Base-by-base conservation (phyloP, 352 stramenopile genomes). In the Pythium insidiosum region DNA sequence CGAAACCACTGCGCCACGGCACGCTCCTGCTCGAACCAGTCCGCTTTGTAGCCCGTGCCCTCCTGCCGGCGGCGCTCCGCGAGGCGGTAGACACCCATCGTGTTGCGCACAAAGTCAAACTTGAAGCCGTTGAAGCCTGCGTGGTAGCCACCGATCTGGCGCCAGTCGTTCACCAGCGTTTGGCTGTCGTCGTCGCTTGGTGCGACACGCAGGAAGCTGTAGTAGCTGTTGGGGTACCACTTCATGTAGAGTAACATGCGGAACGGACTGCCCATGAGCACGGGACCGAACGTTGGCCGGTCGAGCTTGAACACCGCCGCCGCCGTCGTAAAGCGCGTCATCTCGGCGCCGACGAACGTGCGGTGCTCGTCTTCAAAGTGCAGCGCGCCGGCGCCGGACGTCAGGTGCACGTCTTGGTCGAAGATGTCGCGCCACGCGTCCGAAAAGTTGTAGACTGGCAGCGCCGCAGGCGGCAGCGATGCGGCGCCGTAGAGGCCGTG, bases 41-140 rank as follows among this genome's bases (percentile, higher is more conserved):
- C 33, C 34, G 63, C 58, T 6, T 38, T 20, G 4, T 35, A 38
- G 11, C 22, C n/a, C 1, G 21, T 23, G 5, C 12, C 19, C 0
- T 7, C 20, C 6, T 40, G 21, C 1, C 5, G 19, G 23, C 56
- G 42, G 5, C 61, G 33, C 40, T 73, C 63, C 11, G 47, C 51
- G 6, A 73, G 49, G 5, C 60, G 61, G 38, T 46, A 69, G 6
- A 67, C 59, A 1, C 29, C 50, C 58, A 68, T 67, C 0, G 63
- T 69, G 26, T 73, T 73, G 6, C 26, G 48, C 55, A 45, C 63
- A 49, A 53, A 73, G 36, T 58, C 59, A 2, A 12, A 10, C 34
- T 67, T 66, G 42, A 64, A 69, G 2, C 51, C 61, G 25, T 65
- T 69, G 35, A 69, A 35, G 4, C 63, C 63, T 12, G 58, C 62